These are phyloP conservation scores for Nakazawaea laoshanensis DNA, from an alignment of 805 yeast genomes.

Conservation along the genomic window DNA sequence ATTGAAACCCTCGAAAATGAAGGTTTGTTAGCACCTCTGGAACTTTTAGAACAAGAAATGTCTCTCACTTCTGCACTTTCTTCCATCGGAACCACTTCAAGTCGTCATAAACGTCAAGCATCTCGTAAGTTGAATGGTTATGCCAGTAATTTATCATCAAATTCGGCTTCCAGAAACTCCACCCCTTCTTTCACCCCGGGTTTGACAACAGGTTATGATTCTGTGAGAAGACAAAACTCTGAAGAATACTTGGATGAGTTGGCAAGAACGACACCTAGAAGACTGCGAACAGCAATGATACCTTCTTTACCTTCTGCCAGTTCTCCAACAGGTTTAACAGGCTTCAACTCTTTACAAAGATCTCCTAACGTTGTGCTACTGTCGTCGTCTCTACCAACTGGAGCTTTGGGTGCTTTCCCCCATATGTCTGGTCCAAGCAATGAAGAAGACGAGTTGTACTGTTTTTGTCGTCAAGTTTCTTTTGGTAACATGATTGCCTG, in stretches of 20 bases:
- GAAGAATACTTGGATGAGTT: neutral
- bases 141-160: neutral
- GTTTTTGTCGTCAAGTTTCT: conserved; percentile 90
- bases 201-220: no score
- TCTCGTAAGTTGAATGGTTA: neutral
- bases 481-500: conserved; percentile 64
- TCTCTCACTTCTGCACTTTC: conserved; percentile 3
- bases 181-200: conserved; percentile 5
- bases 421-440: conserved; percentile 12
- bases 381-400: conserved; percentile 7
- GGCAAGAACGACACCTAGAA: no score
- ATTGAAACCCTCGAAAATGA: conserved; percentile 70
- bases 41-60: conserved; percentile 12
- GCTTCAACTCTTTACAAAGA: no score
- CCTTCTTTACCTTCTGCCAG: no score
- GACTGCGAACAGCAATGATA: no score
- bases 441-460: conserved; percentile 66
- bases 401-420: no score
- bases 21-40: conserved; percentile 63
- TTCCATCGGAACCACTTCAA: conserved; percentile 1
- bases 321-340: no score
- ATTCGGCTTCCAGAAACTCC: conserved; percentile 1
- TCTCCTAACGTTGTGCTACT: conserved; percentile 3
- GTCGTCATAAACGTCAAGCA: conserved; percentile 1
- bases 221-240: neutral